Evolutionary conservation across 2,329 filamentous ascomycete species (phyloP).

Genomic region (Fusarium lyarnte): DNA sequence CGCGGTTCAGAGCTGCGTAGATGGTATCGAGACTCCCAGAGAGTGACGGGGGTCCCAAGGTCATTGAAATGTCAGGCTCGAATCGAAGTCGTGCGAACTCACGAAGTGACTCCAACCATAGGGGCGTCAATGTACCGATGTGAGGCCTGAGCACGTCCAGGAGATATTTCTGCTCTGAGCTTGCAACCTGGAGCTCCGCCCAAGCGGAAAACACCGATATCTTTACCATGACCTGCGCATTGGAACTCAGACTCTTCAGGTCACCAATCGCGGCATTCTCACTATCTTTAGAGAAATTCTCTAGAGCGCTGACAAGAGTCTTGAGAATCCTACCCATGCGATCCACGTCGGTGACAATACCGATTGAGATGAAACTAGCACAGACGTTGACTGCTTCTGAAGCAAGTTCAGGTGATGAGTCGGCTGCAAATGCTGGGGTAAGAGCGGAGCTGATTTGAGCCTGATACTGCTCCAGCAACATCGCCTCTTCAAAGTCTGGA

Average conservation of each 20-base stretch:
- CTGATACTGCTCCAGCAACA: conserved; percentile 96
- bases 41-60: conserved; percentile 80
- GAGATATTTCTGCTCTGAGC: conserved; percentile 89
- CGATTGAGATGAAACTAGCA: conserved; percentile 96
- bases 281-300: conserved; percentile 86
- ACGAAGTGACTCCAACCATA: conserved; percentile 92
- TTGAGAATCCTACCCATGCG: conserved; percentile 99
- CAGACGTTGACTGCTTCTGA: conserved; percentile 97
- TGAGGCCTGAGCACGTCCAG: conserved; percentile 89
- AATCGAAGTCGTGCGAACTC: conserved; percentile 95
- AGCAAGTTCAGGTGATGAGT: conserved; percentile 94
- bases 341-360: conserved; percentile 96
- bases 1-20: conserved; percentile 92
- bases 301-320: conserved; percentile 86
- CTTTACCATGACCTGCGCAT: conserved; percentile 98
- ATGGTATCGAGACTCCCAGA: conserved; percentile 91
- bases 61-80: conserved; percentile 96
- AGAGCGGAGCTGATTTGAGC: conserved; percentile 97
- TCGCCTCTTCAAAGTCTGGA: conserved; percentile 97
- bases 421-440: conserved; percentile 93
- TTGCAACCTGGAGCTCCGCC: conserved; percentile 96
- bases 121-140: conserved; percentile 85
- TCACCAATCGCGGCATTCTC: conserved; percentile 92
- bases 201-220: conserved; percentile 97
- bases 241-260: conserved; percentile 89